Evolutionary conservation across 2,329 filamentous ascomycete genomes (phyloP).

Genomic region (Davidsoniella virescens): DNA sequence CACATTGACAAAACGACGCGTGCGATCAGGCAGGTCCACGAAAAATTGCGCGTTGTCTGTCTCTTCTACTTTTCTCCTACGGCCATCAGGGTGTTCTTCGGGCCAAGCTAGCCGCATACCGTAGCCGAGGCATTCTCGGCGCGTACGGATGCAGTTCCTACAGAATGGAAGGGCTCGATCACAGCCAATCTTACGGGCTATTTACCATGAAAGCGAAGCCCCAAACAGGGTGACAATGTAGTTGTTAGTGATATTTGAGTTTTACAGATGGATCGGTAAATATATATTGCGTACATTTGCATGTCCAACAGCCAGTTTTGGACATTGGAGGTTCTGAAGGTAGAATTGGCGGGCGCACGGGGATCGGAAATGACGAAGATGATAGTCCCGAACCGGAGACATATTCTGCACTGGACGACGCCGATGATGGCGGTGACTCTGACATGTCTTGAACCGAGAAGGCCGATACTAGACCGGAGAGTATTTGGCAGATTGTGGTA

Average conservation of each 20-base stretch:
- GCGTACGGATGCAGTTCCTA: conserved; percentile 27
- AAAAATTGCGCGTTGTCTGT: conserved; percentile 19
- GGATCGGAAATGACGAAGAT: not conserved
- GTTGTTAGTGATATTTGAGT: not conserved
- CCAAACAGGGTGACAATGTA: not conserved
- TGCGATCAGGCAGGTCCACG: conserved; percentile 19
- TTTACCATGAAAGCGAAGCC: not conserved
- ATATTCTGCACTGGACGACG: not conserved
- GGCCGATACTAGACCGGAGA: too few relatives aligned
- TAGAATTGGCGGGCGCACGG: not conserved
- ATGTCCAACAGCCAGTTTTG: conserved; percentile 4
- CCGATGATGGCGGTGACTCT: not conserved
- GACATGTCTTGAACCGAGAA: not conserved
- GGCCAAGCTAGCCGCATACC: conserved; percentile 31
- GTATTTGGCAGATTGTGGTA: too few relatives aligned
- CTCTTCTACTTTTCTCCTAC: conserved; percentile 20
- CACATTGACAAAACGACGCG: conserved; percentile 19
- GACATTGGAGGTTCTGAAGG: not conserved
- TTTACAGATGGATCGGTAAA: not conserved
- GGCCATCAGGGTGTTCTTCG: conserved; percentile 27
- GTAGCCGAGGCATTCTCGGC: conserved; percentile 28
- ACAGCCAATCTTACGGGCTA: conserved; percentile 32
- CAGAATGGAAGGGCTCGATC: conserved; percentile 27
- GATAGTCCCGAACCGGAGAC: not conserved
- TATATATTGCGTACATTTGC: conserved; percentile 1